phyloP scores from a whole-genome alignment of 1,139 yeast species.

The Pneumocystis wakefieldiae region DNA sequence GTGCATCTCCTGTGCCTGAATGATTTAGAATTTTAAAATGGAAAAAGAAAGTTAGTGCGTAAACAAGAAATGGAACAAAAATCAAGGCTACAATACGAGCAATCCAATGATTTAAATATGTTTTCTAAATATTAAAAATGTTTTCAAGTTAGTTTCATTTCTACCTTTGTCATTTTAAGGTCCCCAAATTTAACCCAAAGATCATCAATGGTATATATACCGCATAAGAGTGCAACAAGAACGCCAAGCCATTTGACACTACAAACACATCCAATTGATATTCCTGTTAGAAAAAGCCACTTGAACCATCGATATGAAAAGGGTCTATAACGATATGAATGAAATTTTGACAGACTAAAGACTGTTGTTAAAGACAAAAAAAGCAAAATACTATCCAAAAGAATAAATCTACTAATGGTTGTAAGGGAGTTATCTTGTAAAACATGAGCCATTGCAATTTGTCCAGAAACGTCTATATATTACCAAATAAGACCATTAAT shows the following conservation, averaged over 20 bases:
- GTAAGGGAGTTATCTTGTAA: constrained; percentile 58
- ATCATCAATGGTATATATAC: constrained; percentile 69
- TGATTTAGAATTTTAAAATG: constrained; percentile 63
- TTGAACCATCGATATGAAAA: constrained; percentile 86
- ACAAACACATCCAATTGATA: constrained; percentile 73
- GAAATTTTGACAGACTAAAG: constrained; percentile 63
- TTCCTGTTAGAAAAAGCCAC: constrained; percentile 67
- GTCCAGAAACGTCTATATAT: background rate
- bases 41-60: constrained; percentile 55
- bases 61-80: constrained; percentile 55
- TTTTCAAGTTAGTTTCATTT: background rate
- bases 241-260: constrained; percentile 93
- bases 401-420: constrained; percentile 79
- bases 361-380: constrained; percentile 81
- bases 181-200: constrained; percentile 51
- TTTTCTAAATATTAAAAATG: constrained; percentile 15
- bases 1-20: constrained; percentile 92
- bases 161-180: constrained; percentile 24
- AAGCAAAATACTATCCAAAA: constrained; percentile 89
- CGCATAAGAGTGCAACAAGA: constrained; percentile 69
- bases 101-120: constrained; percentile 54
- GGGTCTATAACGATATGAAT: constrained; percentile 46
- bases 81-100: constrained; percentile 54
- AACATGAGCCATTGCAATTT: constrained; percentile 27
- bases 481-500: constrained; percentile 42